These are phyloP conservation scores for Sechiopsis laciniata DNA, from an alignment of 306 rosid species.

Conservation along the genomic window DNA sequence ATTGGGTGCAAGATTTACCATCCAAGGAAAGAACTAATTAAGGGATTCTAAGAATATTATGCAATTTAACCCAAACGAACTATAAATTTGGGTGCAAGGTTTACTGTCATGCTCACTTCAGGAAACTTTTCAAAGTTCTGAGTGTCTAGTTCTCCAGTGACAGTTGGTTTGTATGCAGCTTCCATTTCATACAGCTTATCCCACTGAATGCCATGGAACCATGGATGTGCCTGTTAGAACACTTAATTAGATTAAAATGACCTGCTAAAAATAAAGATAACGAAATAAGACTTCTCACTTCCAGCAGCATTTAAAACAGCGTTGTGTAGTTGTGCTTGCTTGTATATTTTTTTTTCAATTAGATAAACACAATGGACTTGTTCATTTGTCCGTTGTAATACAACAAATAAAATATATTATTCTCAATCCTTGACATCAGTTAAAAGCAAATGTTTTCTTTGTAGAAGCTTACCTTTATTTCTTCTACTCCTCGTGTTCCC, in stretches of 20 bases:
- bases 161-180: conserved; percentile 84
- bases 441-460: conserved; percentile 20
- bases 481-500: conserved; percentile 85
- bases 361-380: background rate
- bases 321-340: background rate
- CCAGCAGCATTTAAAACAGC: background rate
- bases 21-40: background rate
- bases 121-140: conserved; percentile 97
- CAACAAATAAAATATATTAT: background rate
- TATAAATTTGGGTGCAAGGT: conserved; percentile 4
- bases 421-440: conserved; percentile 14
- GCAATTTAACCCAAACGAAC: background rate
- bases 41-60: background rate
- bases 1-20: background rate
- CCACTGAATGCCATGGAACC: conserved; percentile 81
- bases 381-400: background rate
- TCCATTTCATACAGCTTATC: conserved; percentile 88
- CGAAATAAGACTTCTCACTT: background rate
- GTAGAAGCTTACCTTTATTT: conserved; percentile 66
- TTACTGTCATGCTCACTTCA: conserved; percentile 55
- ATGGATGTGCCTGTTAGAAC: conserved; percentile 81
- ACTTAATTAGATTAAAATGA: conserved; percentile 15
- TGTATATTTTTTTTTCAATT: background rate
- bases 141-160: conserved; percentile 84
- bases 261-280: conserved; percentile 1